Base-by-base conservation (phyloP, 2,329 filamentous ascomycete species). In the Cladosporium oxysporum region DNA sequence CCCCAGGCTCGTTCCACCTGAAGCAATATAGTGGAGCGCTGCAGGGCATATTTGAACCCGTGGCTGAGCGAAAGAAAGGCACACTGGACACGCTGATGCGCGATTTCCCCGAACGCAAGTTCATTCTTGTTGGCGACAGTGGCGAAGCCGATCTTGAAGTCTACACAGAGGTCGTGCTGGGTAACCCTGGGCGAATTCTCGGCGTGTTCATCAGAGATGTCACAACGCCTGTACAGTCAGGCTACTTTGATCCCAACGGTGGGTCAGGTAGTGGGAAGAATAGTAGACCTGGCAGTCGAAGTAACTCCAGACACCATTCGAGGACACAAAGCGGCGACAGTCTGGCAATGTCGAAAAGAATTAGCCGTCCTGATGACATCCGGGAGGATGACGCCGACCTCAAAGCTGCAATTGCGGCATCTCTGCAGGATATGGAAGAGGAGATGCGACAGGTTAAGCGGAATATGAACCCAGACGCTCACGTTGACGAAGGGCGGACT, bases 11-110 rank as follows among this genome's bases (percentile, higher is more conserved):
- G 0, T 91, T 98, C 70, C 96, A 99, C 76, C 79, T 99, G 70
- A 99, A 99, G 78, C 92, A 96, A 70, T 99, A 99, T 78, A 92
- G 88, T 67, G 95, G 96, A 58, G 97, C 98, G 92, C 83, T 99
- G 16, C 94, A 98, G 78, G 95, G 96, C 0, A 97, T 99, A 49
- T 98, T 99, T 72, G 95, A 99, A 78, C 95, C 95, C 11, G 95
- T 97, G 0, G 93, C 94, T 0, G 96, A 99, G 78, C 85, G 94
- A 66, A 99, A 99, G 81, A 94, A 93, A 77, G 88, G 90, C 0
- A 93, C 92, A 0, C 82, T 99, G 1, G 92, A 96, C 69, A 89
- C 89, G 71, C 90, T 99, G 29, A 84, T 98, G 74, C 83, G 85
- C 63, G 96, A 99, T 76, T 99, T 99, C 71, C 95, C 95, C 0